Evolutionary conservation across 495 filamentous ascomycete species (phyloP).

Genomic region (Penicillium tannophilum): DNA sequence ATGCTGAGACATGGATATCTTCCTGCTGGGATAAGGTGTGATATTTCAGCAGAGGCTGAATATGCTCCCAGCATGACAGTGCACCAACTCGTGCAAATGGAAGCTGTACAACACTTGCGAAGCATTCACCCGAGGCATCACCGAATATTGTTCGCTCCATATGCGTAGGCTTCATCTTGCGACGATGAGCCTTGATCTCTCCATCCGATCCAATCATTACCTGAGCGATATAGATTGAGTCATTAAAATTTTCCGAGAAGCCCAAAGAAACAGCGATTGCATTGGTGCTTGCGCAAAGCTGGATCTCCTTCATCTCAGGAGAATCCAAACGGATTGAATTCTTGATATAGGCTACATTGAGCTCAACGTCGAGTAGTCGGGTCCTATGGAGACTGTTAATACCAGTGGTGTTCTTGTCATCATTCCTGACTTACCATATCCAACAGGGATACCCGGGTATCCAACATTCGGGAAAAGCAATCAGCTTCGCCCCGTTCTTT

Average conservation of each 20-base stretch:
- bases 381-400: constrained; percentile 30
- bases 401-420: too few relatives aligned
- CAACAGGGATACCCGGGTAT: constrained; percentile 43
- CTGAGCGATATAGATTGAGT: constrained; percentile 61
- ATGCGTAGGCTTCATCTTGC: constrained; percentile 64
- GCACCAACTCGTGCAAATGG: constrained; percentile 48
- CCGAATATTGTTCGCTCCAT: constrained; percentile 65
- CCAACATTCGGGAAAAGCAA: constrained; percentile 50
- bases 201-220: constrained; percentile 51
- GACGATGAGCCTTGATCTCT: constrained; percentile 43
- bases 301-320: constrained; percentile 50
- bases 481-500: constrained; percentile 47
- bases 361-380: constrained; percentile 45
- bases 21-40: constrained; percentile 53
- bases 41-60: constrained; percentile 62
- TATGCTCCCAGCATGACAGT: constrained; percentile 61
- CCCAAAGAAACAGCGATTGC: constrained; percentile 54
- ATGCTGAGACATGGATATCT: constrained; percentile 60
- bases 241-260: constrained; percentile 51
- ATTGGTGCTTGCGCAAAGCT: constrained; percentile 39
- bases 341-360: constrained; percentile 49
- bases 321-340: constrained; percentile 51
- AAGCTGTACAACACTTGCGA: constrained; percentile 46
- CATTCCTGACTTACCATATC: constrained; percentile 49
- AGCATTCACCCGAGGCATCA: constrained; percentile 48